Base-by-base conservation (phyloP, 305 asterid genomes). In the Fraxinus ornus region DNA sequence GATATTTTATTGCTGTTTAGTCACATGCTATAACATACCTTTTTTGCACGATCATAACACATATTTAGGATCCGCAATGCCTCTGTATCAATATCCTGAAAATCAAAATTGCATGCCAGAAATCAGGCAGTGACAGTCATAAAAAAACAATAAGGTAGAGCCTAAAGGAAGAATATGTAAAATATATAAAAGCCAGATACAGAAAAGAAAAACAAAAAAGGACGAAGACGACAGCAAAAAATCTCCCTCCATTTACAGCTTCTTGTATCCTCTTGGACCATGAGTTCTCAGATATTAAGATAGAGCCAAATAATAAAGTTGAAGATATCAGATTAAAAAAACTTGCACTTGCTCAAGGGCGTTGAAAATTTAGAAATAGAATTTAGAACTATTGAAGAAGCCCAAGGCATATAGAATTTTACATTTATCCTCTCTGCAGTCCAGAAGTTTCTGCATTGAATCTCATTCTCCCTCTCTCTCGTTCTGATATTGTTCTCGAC, bases 71-170 rank as follows among this genome's bases (percentile, higher is more conserved):
- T 89, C 81, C 82, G 86, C 80, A 89, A 57, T 21, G 99, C 98
- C 94, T 96, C 97, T 2, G 88, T 36, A 85, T 96, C 99, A 74
- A 94, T 93, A 7, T 89, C 95, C 98, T 94, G 92, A 86, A 86
- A 86, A 81, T 32, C 37, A 62, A 44, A 60, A 26, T 64, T 72
- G 22, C 21, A 72, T 36, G 35, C 60, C 84, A 83, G 73, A 77
- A 79, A 74, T 37, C 78, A 44, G 81, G n/a, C 33, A 71, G 44
- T 30, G 12, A 26, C 17, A 66, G 19, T 66, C 36, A 66, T n/a
- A 17, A 52, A 52, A 52, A 52, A 47, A 47, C 13, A 47, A 13
- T n/a, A 52, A 17, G 64, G 64, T n/a, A 17, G 24, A 52, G 64
- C 64, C 64, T 17, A 52, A 52, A 52, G 9, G 64, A 52, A 52